Conservation (phyloP, 1,284 basidiomycete species). For the Hortiboletus rubellus region DNA sequence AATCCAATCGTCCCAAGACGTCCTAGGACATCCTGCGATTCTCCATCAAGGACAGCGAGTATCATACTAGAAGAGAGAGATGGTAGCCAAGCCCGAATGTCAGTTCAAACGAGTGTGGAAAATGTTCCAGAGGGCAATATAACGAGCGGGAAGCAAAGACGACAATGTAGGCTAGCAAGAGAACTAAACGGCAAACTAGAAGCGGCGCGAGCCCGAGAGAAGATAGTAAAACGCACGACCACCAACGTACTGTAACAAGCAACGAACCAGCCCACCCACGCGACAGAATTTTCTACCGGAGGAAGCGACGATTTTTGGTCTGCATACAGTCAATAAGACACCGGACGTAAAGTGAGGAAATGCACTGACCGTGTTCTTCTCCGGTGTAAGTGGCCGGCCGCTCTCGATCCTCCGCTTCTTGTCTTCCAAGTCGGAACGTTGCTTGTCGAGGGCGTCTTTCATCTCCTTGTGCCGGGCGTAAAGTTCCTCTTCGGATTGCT, state of each 20-base stretch:
- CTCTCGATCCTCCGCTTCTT: constrained; percentile 97
- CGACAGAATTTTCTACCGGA: constrained; percentile 28
- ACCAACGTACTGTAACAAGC: constrained; percentile 29
- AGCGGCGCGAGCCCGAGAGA: constrained; percentile 38
- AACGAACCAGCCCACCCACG: constrained; percentile 17
- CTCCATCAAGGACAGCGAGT: constrained; percentile 37
- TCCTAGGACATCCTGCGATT: constrained; percentile 33
- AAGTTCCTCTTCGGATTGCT: constrained; percentile 96
- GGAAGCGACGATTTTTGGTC: constrained; percentile 40
- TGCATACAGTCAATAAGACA: constrained; percentile 11
- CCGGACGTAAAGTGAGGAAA: constrained; percentile 3
- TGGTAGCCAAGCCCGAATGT: constrained; percentile 58
- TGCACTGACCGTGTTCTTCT: constrained; percentile 73
- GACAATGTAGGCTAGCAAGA: constrained; percentile 37
- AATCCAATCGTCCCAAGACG: constrained; percentile 36
- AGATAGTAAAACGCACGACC: constrained; percentile 30
- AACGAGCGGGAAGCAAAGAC: constrained; percentile 36
- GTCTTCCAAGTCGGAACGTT: constrained; percentile 92
- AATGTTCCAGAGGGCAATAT: constrained; percentile 40
- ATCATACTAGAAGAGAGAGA: constrained; percentile 54
- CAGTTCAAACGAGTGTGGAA: constrained; percentile 60
- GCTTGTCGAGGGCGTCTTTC: constrained; percentile 98
- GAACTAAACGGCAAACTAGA: constrained; percentile 40
- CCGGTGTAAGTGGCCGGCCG: constrained; percentile 91
- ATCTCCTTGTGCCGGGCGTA: constrained; percentile 98